Evolutionary conservation across 306 rosid species (phyloP).

Genomic region (Gillenia trifoliata): DNA sequence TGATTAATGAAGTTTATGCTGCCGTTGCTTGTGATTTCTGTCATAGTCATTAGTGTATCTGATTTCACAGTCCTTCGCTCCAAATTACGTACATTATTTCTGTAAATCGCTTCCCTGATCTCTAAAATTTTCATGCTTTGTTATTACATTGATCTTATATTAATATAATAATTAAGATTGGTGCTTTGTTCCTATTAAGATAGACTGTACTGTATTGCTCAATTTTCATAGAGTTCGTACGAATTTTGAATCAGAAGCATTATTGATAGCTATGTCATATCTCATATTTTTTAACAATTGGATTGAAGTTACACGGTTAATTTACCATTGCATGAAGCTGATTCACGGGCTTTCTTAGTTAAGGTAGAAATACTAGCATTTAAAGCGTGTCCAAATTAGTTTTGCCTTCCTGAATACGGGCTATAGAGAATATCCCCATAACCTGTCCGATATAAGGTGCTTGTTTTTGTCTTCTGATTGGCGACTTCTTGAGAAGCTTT

Average conservation of each 20-base stretch:
- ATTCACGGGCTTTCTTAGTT: neutral
- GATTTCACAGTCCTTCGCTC: neutral
- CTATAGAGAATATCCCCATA: neutral
- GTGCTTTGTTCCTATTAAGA: neutral
- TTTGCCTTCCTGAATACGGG: neutral
- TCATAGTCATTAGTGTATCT: neutral
- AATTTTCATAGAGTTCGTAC: neutral
- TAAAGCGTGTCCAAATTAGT: neutral
- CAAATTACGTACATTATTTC: neutral
- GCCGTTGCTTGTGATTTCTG: neutral
- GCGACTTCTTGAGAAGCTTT: neutral
- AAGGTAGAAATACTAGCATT: neutral
- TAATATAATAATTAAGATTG: neutral
- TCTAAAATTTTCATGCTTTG: neutral
- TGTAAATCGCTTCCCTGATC: neutral
- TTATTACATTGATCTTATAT: neutral
- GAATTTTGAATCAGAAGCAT: neutral
- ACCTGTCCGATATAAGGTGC: neutral
- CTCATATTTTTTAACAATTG: neutral
- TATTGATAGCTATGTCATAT: neutral
- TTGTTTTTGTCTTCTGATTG: neutral
- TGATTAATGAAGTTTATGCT: neutral
- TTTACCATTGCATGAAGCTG: slow-evolving; percentile 1
- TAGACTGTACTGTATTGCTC: neutral
- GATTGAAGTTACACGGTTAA: neutral